Conservation (phyloP, 2,329 filamentous ascomycete species). For the Alternaria tenuissima region DNA sequence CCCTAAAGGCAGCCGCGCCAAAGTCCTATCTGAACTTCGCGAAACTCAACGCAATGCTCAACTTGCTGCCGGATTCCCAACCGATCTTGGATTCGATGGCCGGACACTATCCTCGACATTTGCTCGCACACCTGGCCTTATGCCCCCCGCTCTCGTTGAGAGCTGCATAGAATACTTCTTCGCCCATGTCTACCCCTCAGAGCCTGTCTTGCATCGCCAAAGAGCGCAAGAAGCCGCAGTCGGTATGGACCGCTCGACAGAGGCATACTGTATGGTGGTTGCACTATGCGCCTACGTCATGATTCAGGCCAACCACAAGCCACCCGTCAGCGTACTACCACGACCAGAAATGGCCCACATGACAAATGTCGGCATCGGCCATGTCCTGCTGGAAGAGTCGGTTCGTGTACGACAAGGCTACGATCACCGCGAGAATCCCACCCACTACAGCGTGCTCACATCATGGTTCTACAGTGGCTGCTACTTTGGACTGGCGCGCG, state of each 20-base stretch:
- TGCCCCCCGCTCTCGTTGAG: constrained; percentile 60
- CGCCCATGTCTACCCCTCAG: constrained; percentile 69
- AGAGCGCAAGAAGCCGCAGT: constrained; percentile 62
- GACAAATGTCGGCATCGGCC: constrained; percentile 57
- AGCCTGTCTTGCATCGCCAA: constrained; percentile 65
- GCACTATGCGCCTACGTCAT: constrained; percentile 61
- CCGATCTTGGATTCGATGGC: constrained; percentile 52
- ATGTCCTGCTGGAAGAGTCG: constrained; percentile 66
- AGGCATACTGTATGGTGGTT: constrained; percentile 66
- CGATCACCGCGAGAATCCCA: constrained; percentile 66
- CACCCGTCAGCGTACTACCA: constrained; percentile 56
- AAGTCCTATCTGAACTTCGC: constrained; percentile 69
- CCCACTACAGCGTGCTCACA: constrained; percentile 65
- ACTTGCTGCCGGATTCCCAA: constrained; percentile 52
- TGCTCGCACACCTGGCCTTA: constrained; percentile 59
- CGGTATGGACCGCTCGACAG: constrained; percentile 60
- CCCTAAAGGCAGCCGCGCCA: constrained; percentile 68
- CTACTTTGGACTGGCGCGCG: constrained; percentile 69
- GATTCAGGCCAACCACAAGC: constrained; percentile 58
- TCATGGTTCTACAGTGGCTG: constrained; percentile 69
- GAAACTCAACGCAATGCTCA: constrained; percentile 59
- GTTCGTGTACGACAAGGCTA: constrained; percentile 64
- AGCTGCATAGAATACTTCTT: constrained; percentile 69
- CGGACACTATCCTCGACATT: constrained; percentile 53
- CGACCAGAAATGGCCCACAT: constrained; percentile 55